A percentile compares a stretch with the other conserved stretches of the same genome.
Evolutionary conservation across 305 asterid genomes (phyloP).

Genomic region (Andrographis paniculata): DNA sequence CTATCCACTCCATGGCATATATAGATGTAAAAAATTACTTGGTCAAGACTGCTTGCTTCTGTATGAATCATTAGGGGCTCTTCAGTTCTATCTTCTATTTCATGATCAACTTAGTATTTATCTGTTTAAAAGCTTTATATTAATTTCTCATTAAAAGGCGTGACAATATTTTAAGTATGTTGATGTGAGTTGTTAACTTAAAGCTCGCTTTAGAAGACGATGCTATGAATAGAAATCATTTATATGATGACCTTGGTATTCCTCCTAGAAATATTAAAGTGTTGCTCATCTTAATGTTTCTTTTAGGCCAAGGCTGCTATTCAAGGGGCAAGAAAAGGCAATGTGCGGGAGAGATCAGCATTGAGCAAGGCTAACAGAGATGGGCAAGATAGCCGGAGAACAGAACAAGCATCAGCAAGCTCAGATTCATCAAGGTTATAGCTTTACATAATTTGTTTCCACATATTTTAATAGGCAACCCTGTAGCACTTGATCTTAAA

Average conservation of each 20-base stretch:
- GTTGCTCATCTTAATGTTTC: slow-evolving; percentile 14
- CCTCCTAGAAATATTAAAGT: slow-evolving; percentile 4
- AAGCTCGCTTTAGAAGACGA: too few relatives aligned
- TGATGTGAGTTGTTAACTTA: too few relatives aligned
- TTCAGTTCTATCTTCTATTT: neutral
- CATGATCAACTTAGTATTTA: slow-evolving; percentile 7
- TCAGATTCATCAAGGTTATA: slow-evolving; percentile 53
- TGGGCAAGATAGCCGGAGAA: slow-evolving; percentile 37
- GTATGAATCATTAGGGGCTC: neutral
- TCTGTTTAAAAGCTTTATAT: too few relatives aligned
- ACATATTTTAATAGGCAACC: slow-evolving; percentile 1
- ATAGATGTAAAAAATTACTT: neutral
- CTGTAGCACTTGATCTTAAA: slow-evolving; percentile 5
- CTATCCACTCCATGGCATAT: slow-evolving; percentile 1
- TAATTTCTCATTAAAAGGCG: too few relatives aligned
- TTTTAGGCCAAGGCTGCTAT: slow-evolving; percentile 73
- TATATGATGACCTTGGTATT: slow-evolving; percentile 1
- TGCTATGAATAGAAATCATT: too few relatives aligned
- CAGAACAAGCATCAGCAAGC: slow-evolving; percentile 34
- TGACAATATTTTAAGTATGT: too few relatives aligned
- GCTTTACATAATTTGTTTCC: slow-evolving; percentile 3
- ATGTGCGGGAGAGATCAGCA: slow-evolving; percentile 46
- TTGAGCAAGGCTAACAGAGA: slow-evolving; percentile 44
- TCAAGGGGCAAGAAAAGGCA: slow-evolving; percentile 59
- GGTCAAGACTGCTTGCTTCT: neutral